phyloP scores from a whole-genome alignment of 148 eudicot species.

The Cornus suecica region DNA sequence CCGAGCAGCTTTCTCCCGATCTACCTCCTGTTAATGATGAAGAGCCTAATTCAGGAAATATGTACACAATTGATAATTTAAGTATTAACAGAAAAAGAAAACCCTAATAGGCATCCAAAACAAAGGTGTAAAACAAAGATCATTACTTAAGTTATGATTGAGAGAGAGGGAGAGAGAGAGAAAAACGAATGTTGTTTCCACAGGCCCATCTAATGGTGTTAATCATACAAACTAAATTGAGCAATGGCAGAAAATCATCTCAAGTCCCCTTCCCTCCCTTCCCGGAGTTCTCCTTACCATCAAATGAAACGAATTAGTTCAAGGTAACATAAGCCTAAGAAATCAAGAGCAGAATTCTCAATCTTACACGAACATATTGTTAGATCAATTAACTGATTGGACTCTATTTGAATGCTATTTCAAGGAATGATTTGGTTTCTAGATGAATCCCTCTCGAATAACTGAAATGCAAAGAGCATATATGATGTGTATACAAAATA shows the following conservation, averaged over 20 bases:
- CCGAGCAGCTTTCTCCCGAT: constrained; percentile 77
- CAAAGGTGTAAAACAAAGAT: not conserved
- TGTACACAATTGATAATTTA: not conserved
- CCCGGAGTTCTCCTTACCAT: too few species aligned
- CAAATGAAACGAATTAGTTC: too few species aligned
- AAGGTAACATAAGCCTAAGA: too few species aligned
- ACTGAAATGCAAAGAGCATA: too few species aligned
- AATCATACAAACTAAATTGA: not conserved
- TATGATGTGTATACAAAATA: too few species aligned
- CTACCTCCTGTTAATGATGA: constrained; percentile 57
- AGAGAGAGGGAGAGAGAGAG: not conserved
- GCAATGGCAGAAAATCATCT: not conserved
- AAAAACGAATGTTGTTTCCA: not conserved
- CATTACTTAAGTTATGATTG: not conserved
- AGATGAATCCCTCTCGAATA: too few species aligned
- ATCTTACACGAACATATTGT: too few species aligned
- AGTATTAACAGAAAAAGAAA: not conserved
- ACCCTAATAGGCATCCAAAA: not conserved
- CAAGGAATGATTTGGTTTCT: too few species aligned
- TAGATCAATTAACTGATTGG: too few species aligned
- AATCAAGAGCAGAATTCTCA: too few species aligned
- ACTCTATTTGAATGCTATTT: too few species aligned
- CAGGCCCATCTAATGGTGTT: not conserved
- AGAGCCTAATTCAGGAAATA: constrained; percentile 4
- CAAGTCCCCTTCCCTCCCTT: not conserved